Evolutionary conservation across 2,329 filamentous ascomycete genomes (phyloP).

Genomic region (Stachybotrys echinatus): DNA sequence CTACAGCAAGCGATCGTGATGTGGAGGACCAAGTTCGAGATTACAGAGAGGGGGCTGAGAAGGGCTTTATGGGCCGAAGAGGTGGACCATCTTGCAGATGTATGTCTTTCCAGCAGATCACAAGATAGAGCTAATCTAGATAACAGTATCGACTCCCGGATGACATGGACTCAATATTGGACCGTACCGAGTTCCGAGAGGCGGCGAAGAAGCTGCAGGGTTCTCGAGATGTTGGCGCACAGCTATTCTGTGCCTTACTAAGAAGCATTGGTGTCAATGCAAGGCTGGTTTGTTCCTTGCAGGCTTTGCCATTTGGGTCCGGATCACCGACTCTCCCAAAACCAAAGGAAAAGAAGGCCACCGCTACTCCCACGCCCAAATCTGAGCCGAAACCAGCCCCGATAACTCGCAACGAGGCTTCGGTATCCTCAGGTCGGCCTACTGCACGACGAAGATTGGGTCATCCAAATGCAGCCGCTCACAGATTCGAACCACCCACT

Average conservation of each 20-base stretch:
- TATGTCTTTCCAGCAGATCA: slow-evolving; percentile 24
- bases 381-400: neutral
- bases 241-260: slow-evolving; percentile 84
- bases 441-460: slow-evolving; percentile 45
- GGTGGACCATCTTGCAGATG: slow-evolving; percentile 52
- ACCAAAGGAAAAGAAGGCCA: slow-evolving; percentile 15
- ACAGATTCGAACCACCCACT: slow-evolving; percentile 38
- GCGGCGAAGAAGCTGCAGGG: slow-evolving; percentile 68
- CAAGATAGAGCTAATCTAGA: slow-evolving; percentile 12
- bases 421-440: slow-evolving; percentile 21
- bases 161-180: slow-evolving; percentile 62
- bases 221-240: slow-evolving; percentile 83
- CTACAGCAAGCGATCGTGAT: slow-evolving; percentile 62
- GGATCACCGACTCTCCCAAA: slow-evolving; percentile 44
- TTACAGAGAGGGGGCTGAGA: slow-evolving; percentile 66
- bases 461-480: slow-evolving; percentile 49
- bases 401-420: slow-evolving; percentile 22
- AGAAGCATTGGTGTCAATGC: slow-evolving; percentile 76
- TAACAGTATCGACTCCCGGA: slow-evolving; percentile 49
- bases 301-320: slow-evolving; percentile 67
- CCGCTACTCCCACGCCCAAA: neutral
- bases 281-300: slow-evolving; percentile 84
- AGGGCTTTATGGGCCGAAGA: slow-evolving; percentile 72
- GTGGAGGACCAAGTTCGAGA: slow-evolving; percentile 65
- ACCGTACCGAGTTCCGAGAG: slow-evolving; percentile 66